Conservation (phyloP, 1,284 basidiomycete species). For the Ganoderma lingzhi region DNA sequence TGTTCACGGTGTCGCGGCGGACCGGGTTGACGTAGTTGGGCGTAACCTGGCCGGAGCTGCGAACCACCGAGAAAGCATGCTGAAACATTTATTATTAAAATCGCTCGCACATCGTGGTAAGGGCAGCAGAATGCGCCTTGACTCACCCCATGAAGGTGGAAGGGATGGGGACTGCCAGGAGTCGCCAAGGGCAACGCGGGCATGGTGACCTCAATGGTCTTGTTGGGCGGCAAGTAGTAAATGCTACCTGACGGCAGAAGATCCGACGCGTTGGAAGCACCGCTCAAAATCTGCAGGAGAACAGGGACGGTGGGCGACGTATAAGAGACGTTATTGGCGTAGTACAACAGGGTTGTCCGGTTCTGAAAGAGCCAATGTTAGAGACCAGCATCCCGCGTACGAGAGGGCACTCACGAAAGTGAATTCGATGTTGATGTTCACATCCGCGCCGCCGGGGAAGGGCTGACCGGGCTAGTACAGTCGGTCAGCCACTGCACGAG, state of each 20-base stretch:
- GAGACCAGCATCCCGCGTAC: not conserved
- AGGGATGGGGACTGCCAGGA: slow-evolving; percentile 46
- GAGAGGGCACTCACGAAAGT: slow-evolving; percentile 10
- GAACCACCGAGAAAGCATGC: slow-evolving; percentile 30
- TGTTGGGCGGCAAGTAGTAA: slow-evolving; percentile 40
- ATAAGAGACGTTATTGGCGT: slow-evolving; percentile 38
- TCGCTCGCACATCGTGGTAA: not conserved
- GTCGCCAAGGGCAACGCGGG: slow-evolving; percentile 35
- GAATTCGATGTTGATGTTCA: slow-evolving; percentile 37
- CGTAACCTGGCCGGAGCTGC: slow-evolving; percentile 23
- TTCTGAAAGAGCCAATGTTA: slow-evolving; percentile 18
- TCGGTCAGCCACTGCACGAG: not conserved
- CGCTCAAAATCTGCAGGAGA: slow-evolving; percentile 48
- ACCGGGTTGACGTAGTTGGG: slow-evolving; percentile 50
- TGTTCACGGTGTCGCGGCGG: slow-evolving; percentile 33
- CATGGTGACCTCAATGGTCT: slow-evolving; percentile 46
- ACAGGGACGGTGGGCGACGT: slow-evolving; percentile 42
- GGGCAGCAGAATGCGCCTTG: not conserved
- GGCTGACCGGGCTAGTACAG: slow-evolving; percentile 40
- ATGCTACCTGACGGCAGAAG: slow-evolving; percentile 44
- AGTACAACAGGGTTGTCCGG: slow-evolving; percentile 34
- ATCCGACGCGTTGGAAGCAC: slow-evolving; percentile 38
- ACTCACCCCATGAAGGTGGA: slow-evolving; percentile 50
- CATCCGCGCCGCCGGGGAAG: slow-evolving; percentile 38
- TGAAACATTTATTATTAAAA: not conserved